These are phyloP conservation scores for Trichoderma erinaceum DNA, from an alignment of 495 filamentous ascomycete species.

Conservation along the genomic window DNA sequence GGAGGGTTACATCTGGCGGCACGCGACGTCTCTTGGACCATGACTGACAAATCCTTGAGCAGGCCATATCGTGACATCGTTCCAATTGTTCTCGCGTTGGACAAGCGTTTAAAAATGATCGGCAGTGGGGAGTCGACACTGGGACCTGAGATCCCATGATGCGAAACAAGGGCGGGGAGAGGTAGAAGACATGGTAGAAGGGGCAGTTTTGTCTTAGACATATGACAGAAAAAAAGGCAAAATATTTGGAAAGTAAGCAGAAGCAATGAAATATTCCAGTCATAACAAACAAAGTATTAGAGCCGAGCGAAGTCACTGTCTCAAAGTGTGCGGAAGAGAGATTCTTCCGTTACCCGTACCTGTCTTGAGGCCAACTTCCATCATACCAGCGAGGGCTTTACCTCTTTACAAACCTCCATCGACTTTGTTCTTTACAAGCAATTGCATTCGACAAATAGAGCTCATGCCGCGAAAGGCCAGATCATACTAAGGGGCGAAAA, in stretches of 20 bases:
- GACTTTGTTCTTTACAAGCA: not conserved
- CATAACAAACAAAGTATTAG: not conserved
- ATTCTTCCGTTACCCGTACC: not conserved
- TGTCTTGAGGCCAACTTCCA: not conserved
- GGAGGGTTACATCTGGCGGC: not conserved
- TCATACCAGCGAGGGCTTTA: not conserved
- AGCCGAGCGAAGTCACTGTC: not conserved
- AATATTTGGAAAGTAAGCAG: no score
- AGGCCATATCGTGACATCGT: not conserved
- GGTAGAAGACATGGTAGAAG: not conserved
- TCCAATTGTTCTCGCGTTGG: not conserved
- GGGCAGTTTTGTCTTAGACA: not conserved
- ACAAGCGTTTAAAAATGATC: not conserved
- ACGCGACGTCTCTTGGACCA: not conserved
- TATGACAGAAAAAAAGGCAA: not conserved
- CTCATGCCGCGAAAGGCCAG: not conserved
- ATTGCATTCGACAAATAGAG: no score
- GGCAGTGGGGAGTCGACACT: not conserved
- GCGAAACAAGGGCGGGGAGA: not conserved
- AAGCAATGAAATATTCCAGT: no score
- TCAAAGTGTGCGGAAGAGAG: not conserved
- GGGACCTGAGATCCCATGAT: constrained; percentile 14
- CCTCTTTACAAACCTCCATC: not conserved
- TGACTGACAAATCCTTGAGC: not conserved
- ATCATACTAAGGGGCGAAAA: not conserved